Base-by-base conservation (phyloP, 352 stramenopile genomes). In the Phytophthora multivora region DNA sequence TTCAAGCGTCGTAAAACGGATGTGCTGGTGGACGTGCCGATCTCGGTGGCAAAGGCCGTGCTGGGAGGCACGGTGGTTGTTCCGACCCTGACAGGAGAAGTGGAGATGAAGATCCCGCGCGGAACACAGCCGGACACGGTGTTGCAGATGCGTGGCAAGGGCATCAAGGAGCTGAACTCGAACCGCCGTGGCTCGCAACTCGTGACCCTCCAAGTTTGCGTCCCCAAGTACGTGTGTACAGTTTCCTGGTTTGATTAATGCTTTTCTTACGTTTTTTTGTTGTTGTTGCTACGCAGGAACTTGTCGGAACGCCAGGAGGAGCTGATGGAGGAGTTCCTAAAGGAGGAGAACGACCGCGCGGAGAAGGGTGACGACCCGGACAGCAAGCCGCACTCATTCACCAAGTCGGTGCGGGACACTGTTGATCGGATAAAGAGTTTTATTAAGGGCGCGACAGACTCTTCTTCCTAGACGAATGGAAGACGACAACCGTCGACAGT, bases 41-140 rank as follows among this genome's bases (percentile, higher is more conserved):
- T 99, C 46, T 96, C 83, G 23, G 73, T 99, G 26, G 91, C 88
- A 9, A 86, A 98, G 60, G 96, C 96, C 5, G 87, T 98, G 19
- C 72, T 99, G 6, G 97, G 97, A 47, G 90, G 93, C 28, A 92
- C 80, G 2, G 81, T 99, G 21, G 93, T 99, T 51, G 96, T 99
- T 15, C 93, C 96, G 13, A 99, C 97, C n/a, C 73, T 99, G 13
- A 93, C 94, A 19, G 97, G 97, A 21, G 95, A 98, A 73, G 97
- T 99, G 13, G 96, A 99, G 68, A 89, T 99, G 62, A 99, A 98
- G 79, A 92, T 96, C 51, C 96, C 96, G 9, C 93, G 93, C 45
- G 97, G 97, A 54, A 97, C 89, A 23, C 96, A 99, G 81, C 93
- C 96, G 7, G 96, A 97, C 64, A 95, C 95, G 21, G 96, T 98